phyloP scores from a whole-genome alignment of 441 rosid species.

The Brassica hybrid region DNA sequence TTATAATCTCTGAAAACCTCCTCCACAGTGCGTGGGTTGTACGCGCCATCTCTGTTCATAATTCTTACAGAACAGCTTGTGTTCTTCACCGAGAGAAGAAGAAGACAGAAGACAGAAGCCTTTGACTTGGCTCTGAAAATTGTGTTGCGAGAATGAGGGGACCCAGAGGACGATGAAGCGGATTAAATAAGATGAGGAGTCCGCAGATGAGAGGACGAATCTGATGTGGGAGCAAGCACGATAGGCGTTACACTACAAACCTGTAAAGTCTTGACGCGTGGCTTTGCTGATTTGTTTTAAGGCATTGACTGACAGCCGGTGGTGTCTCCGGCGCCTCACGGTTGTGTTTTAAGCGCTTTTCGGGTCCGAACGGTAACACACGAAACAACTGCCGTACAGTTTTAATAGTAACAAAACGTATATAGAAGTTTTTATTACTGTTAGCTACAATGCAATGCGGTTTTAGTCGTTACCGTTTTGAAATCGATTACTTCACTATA shows the following conservation, averaged over 20 bases:
- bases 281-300: neutral
- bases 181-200: constrained; percentile 58
- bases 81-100: neutral
- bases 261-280: constrained; percentile 8
- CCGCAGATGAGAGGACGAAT: constrained; percentile 40
- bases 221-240: constrained; percentile 25
- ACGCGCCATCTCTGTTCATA: constrained; percentile 59
- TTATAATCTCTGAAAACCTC: constrained; percentile 61
- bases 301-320: too few species aligned
- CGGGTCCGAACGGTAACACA: too few species aligned
- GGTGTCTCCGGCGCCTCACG: too few species aligned
- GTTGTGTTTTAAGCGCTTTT: too few species aligned
- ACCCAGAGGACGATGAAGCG: constrained; percentile 53
- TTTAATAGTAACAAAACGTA: too few species aligned
- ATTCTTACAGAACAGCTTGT: constrained; percentile 23
- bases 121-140: constrained; percentile 43
- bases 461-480: too few species aligned
- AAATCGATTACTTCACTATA: too few species aligned
- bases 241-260: neutral
- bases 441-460: too few species aligned
- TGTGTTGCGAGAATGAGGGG: constrained; percentile 11
- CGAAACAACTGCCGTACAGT: too few species aligned
- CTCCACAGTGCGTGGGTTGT: constrained; percentile 58
- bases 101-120: constrained; percentile 35
- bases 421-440: too few species aligned